phyloP scores from a whole-genome alignment of 306 rosid genomes.

The Trichosanthes truncata region DNA sequence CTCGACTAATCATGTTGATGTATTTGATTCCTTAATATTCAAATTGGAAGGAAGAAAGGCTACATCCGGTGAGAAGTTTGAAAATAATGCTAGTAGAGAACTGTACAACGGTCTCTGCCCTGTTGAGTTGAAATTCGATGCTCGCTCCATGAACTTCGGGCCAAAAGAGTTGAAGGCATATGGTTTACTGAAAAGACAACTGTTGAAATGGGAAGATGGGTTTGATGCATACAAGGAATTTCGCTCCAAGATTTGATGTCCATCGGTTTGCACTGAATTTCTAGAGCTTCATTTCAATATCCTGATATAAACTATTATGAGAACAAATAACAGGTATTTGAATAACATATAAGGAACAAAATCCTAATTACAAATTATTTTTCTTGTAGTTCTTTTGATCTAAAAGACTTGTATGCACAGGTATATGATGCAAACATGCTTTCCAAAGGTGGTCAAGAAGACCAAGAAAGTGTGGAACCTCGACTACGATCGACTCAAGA shows the following conservation, averaged over 20 bases:
- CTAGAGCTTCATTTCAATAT: background rate
- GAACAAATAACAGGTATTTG: background rate
- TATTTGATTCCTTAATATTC: slow-evolving; percentile 35
- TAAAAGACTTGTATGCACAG: background rate
- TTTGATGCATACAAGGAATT: slow-evolving; percentile 20
- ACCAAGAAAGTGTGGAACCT: background rate
- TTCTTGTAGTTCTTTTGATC: background rate
- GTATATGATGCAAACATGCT: background rate
- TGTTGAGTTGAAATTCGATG: slow-evolving; percentile 36
- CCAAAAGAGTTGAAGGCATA: slow-evolving; percentile 32
- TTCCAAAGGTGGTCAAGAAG: background rate
- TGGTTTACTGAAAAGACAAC: slow-evolving; percentile 35
- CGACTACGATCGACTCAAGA: background rate
- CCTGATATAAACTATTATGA: background rate
- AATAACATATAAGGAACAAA: background rate
- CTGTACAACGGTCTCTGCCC: slow-evolving; percentile 50
- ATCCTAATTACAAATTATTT: background rate
- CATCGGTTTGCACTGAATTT: background rate
- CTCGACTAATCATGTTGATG: slow-evolving; percentile 15
- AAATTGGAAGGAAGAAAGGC: slow-evolving; percentile 18
- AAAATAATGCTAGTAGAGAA: slow-evolving; percentile 22
- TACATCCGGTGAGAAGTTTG: slow-evolving; percentile 21
- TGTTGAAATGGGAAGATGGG: slow-evolving; percentile 42
- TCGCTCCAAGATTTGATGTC: background rate
- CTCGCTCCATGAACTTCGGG: slow-evolving; percentile 26